phyloP scores from a whole-genome alignment of 148 eudicot genomes.

The Vaccinium corymbosum region DNA sequence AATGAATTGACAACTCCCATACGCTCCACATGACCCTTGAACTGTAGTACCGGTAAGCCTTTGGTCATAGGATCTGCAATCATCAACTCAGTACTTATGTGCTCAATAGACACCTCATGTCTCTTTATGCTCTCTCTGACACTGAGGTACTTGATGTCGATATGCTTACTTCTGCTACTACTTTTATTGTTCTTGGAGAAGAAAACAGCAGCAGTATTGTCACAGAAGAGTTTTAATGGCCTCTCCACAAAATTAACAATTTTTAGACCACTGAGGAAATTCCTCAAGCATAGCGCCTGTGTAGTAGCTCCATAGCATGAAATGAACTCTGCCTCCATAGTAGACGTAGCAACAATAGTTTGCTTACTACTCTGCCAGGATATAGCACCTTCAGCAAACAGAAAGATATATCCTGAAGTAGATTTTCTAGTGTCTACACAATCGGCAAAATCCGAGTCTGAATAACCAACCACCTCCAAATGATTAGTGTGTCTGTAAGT shows the following conservation, averaged over 20 bases:
- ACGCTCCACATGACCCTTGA: neutral
- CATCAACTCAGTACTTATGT: no score
- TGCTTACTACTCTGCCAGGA: neutral
- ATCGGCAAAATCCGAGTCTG: neutral
- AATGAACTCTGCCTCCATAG: conserved; percentile 3
- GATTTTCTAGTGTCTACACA: neutral
- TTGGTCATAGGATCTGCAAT: no score
- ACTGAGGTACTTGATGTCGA: no score
- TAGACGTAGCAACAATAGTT: neutral
- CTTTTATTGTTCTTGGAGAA: no score
- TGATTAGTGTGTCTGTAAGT: neutral
- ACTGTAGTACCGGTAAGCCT: no score
- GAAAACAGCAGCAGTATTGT: neutral
- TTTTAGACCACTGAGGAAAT: neutral
- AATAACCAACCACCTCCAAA: neutral
- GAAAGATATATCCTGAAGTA: neutral
- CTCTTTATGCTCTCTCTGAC: no score
- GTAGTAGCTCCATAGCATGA: neutral
- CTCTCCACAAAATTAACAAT: neutral
- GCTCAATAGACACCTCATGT: no score
- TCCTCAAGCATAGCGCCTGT: neutral
- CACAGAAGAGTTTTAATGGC: neutral
- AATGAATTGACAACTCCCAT: neutral
- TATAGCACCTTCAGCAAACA: no score
- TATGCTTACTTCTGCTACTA: no score